Conservation (phyloP, 495 filamentous ascomycete genomes). For the Hypoxylon subgilvum region DNA sequence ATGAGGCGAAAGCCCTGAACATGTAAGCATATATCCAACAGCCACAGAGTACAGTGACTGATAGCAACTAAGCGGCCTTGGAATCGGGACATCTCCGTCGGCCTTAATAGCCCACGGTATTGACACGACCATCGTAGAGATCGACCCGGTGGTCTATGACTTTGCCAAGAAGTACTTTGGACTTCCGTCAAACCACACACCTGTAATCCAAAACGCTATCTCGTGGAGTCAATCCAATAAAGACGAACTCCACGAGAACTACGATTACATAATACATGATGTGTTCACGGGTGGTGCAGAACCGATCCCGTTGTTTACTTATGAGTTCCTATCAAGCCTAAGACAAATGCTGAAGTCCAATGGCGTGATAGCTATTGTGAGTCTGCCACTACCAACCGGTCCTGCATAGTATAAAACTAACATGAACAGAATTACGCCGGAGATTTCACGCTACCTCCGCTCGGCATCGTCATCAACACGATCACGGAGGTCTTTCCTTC, state of each 20-base stretch:
- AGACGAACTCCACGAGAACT: conserved; percentile 52
- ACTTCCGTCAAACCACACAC: conserved; percentile 76
- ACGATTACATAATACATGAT: conserved; percentile 94
- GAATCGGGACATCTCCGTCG: conserved; percentile 87
- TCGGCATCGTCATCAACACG: conserved; percentile 73
- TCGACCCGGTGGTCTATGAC: conserved; percentile 85
- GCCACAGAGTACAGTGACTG: neutral
- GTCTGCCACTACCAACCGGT: conserved; percentile 35
- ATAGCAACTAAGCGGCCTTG: conserved; percentile 70
- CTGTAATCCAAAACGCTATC: conserved; percentile 81
- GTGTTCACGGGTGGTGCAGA: conserved; percentile 98
- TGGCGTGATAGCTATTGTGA: conserved; percentile 89
- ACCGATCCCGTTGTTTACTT: conserved; percentile 83
- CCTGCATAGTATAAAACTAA: conserved; percentile 5
- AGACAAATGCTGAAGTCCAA: conserved; percentile 70
- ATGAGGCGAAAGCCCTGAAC: conserved; percentile 78
- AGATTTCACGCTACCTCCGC: conserved; percentile 75
- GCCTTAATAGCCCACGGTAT: conserved; percentile 88
- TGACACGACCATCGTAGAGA: conserved; percentile 88
- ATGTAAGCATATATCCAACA: conserved; percentile 61
- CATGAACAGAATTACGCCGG: conserved; percentile 87
- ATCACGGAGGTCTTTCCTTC: conserved; percentile 74
- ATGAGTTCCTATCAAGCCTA: conserved; percentile 76
- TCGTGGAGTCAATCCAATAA: conserved; percentile 67
- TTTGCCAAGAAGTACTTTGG: conserved; percentile 84